phyloP scores from a whole-genome alignment of 106 monocot genomes.

The Platanthera zijinensis region DNA sequence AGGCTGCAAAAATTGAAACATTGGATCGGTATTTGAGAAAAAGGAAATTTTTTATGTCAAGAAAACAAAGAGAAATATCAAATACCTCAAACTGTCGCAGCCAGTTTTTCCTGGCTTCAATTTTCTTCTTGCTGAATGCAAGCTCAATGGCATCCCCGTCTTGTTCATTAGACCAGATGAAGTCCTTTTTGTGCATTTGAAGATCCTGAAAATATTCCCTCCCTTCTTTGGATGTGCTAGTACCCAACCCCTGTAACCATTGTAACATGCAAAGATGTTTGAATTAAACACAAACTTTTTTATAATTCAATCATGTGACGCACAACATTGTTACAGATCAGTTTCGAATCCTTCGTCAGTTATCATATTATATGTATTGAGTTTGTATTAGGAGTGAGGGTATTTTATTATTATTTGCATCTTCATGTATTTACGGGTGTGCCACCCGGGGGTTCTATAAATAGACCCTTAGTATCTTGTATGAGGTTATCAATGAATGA shows the following conservation, averaged over 20 bases:
- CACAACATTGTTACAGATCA: too few relatives aligned
- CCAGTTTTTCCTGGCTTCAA: constrained; percentile 91
- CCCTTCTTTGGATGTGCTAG: constrained; percentile 85
- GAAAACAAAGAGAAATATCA: background rate
- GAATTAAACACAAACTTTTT: background rate
- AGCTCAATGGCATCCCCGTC: constrained; percentile 87
- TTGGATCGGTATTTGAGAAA: background rate
- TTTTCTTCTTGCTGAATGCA: constrained; percentile 97
- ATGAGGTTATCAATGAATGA: too few relatives aligned
- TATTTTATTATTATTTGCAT: too few relatives aligned
- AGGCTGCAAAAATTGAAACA: constrained; percentile 29
- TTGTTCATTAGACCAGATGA: constrained; percentile 67
- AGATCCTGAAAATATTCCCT: constrained; percentile 78
- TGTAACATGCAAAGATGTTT: background rate
- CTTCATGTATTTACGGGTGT: too few relatives aligned
- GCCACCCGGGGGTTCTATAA: too few relatives aligned
- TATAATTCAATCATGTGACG: too few relatives aligned
- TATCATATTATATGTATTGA: too few relatives aligned
- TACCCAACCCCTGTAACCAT: constrained; percentile 67
- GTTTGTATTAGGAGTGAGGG: too few relatives aligned
- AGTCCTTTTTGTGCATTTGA: constrained; percentile 70
- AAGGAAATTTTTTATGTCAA: too few relatives aligned
- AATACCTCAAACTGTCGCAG: constrained; percentile 84
- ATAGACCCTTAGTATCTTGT: too few relatives aligned
- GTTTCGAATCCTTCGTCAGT: too few relatives aligned